Base-by-base conservation (phyloP, 352 stramenopile genomes). In the Phytophthora pseudosyringae region DNA sequence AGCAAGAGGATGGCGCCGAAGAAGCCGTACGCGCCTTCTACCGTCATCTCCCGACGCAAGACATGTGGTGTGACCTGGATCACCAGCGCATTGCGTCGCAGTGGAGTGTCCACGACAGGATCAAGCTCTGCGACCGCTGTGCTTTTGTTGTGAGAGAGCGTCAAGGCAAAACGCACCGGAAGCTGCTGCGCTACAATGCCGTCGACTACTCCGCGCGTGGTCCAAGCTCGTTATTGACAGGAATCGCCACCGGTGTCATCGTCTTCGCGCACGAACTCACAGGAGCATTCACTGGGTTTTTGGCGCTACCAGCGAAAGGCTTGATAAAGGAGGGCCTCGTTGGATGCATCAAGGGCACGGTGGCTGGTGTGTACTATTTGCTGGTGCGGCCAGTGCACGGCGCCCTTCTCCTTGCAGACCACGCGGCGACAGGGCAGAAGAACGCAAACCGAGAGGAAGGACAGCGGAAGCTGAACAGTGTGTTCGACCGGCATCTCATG, bases 11-110 rank as follows among this genome's bases (percentile, higher is more conserved):
- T 67, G 92, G 94, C 5, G 84, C 93, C 1, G 70, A 79, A 41
- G 75, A 76, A 40, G 94, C 89, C 0, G 77, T 98, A 5, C 39
- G 84, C 41, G 78, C 82, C 46, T 98, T 98, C 64, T 94, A 96
- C 41, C 71, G 76, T 15, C 67, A 89, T 45, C 68, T 98, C 29
- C 91, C 89, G 12, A 39, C 90, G 13, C 76, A 96, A 31, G 79
- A 81, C 38, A 97, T 98, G 92, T 69, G 79, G 16, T 98, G 69
- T 36, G 69, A 76, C 40, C 47, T 75, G 39, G 58, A 67, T 39
- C 62, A 69, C 25, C 40, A 69, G 9, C 67, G 53, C 7, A 73
- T 73, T 36, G 69, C 75, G 4, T 53, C 61, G 3, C 73, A 70
- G 46, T 83, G 67, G 67, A 70, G 63, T 46, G 57, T 69, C 0